phyloP scores from a whole-genome alignment of 768 basidiomycete genomes.

The Dacryopinax primogenitus region DNA sequence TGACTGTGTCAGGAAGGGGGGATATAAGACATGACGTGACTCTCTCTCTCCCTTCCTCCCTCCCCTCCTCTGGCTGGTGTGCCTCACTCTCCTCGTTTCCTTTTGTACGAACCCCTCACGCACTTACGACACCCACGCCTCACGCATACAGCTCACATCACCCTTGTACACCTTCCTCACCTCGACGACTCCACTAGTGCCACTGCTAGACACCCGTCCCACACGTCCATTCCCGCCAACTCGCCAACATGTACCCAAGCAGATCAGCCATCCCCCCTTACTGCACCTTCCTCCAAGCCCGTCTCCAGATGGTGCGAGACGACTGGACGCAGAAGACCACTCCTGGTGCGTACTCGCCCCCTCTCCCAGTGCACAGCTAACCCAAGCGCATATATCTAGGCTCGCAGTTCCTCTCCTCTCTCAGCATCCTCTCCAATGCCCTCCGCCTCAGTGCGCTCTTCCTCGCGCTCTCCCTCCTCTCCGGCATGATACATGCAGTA shows the following conservation, averaged over 20 bases:
- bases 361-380: background rate
- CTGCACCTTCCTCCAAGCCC: conserved; percentile 6
- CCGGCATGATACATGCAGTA: background rate
- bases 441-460: background rate
- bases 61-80: background rate
- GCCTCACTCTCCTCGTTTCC: background rate
- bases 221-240: background rate
- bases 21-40: background rate
- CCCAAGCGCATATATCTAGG: background rate
- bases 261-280: background rate
- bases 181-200: background rate
- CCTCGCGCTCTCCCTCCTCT: conserved; percentile 3
- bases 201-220: background rate
- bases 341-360: background rate
- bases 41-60: background rate
- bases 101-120: background rate
- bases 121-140: background rate
- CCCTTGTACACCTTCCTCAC: background rate
- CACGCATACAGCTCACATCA: background rate
- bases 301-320: conserved; percentile 1
- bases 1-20: background rate
- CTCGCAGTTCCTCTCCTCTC: conserved; percentile 4
- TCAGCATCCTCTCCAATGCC: conserved; percentile 1
- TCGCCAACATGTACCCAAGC: background rate
- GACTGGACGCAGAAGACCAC: background rate